Evolutionary conservation across 2,329 filamentous ascomycete species (phyloP), one percentile per base, ranked within the genome.

Genomic region (Periconia sp.): DNA sequence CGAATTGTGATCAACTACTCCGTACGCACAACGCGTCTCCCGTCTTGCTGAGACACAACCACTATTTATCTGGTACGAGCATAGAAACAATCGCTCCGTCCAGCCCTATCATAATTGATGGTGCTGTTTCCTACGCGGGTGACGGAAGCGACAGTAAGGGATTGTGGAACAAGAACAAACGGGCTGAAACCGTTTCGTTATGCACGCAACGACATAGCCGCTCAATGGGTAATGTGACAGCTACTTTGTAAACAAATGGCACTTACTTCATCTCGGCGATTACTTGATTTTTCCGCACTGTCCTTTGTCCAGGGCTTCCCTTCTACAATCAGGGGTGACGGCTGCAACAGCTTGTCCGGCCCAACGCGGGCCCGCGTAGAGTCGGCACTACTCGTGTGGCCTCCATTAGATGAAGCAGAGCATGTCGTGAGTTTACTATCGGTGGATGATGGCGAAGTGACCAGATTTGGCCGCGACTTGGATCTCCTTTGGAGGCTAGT

Each of bases 201-300:
- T 56, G 54, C 54, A 36, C 38, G 45, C 29, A 46, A 30, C 19
- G 11, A 5, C 18, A 31, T 29, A 24, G 15, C 15, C 26, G 17
- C 13, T 35, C 16, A 53, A 54, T 24, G 48, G 28, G 43, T 28
- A 40, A 33, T n/a, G n/a, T n/a, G n/a, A n/a, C n/a, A n/a, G n/a
- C n/a, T n/a, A n/a, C n/a, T n/a, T n/a, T 19, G 22, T 29, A 65
- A 56, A 55, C 47, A 53, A 44, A 42, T 35, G 23, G 44, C 46
- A 69, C 66, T 66, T 48, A 68, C 66, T 48, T 61, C 61, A 48
- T 57, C 48, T 49, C 48, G 54, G 39, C 37, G 51, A 28, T 11
- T 32, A 23, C 36, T 50, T 40, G 48, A 36, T 11, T 40, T 45
- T 39, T 53, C 42, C 17, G 45, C 50, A 10, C 10, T 19, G 19